A percentile compares a stretch with the other conserved stretches of the same genome.
These are phyloP conservation scores for Zygosaccharomyces lentus DNA, from an alignment of 805 yeast species.

Conservation along the genomic window DNA sequence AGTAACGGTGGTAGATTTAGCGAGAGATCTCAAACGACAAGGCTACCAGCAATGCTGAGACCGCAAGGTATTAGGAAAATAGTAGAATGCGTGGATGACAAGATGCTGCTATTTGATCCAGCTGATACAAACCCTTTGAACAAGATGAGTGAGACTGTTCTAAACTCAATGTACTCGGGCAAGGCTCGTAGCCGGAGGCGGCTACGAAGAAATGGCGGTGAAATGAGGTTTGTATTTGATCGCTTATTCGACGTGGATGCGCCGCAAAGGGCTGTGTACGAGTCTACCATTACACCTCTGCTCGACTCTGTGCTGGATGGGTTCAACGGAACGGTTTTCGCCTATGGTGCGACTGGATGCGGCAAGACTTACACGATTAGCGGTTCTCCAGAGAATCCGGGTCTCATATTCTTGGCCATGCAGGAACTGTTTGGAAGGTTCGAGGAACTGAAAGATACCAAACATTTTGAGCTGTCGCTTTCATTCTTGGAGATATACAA, in stretches of 20 bases:
- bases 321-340: conserved; percentile 85
- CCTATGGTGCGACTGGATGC: conserved; percentile 97
- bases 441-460: conserved; percentile 50
- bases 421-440: conserved; percentile 65
- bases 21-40: conserved; percentile 11
- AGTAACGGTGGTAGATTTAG: neutral
- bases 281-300: conserved; percentile 63
- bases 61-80: conserved; percentile 62
- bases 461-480: conserved; percentile 54
- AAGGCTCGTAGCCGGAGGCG: conserved; percentile 18
- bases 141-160: conserved; percentile 28
- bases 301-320: conserved; percentile 77
- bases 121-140: conserved; percentile 59
- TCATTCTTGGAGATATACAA: conserved; percentile 87
- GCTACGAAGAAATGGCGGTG: conserved; percentile 36
- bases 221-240: conserved; percentile 81
- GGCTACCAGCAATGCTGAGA: conserved; percentile 13
- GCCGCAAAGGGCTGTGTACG: conserved; percentile 64
- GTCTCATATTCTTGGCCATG: conserved; percentile 75
- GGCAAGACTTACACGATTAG: conserved; percentile 93
- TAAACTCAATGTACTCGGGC: conserved; percentile 30
- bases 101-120: conserved; percentile 85
- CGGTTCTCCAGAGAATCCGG: conserved; percentile 71
- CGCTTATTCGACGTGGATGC: conserved; percentile 63
- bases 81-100: conserved; percentile 75